Percentiles rank a stretch among this genome's conserved stretches.
phyloP scores from a whole-genome alignment of 495 filamentous ascomycete genomes.

The Aspergillus ostianus region DNA sequence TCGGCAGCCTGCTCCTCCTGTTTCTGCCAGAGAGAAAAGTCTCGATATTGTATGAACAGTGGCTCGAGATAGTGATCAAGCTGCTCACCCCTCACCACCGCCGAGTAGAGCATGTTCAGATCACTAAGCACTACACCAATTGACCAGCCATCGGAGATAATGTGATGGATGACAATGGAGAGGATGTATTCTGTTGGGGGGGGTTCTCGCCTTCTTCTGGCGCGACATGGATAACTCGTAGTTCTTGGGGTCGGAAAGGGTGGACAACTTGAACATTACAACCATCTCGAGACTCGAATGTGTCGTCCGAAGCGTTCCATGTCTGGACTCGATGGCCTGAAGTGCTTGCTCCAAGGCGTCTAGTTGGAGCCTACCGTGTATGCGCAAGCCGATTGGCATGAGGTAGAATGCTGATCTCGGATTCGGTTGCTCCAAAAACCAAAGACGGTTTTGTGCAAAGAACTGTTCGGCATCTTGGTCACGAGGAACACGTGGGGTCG shows the following conservation, averaged over 20 bases:
- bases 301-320: conserved; percentile 7
- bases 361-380: background rate
- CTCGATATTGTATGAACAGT: conserved; percentile 5
- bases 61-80: background rate
- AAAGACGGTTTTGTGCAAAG: conserved; percentile 3
- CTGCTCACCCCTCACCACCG: background rate
- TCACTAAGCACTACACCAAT: background rate
- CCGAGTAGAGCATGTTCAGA: background rate
- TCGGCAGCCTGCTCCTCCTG: background rate
- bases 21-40: conserved; percentile 5
- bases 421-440: conserved; percentile 4
- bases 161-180: conserved; percentile 8
- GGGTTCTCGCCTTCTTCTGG: too few relatives aligned
- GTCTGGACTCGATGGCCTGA: background rate
- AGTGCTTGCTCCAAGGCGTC: background rate
- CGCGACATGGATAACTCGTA: too few relatives aligned
- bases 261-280: background rate
- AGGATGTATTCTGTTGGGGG: too few relatives aligned
- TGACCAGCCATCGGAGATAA: conserved; percentile 7
- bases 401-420: background rate
- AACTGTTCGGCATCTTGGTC: too few relatives aligned
- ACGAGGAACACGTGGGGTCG: too few relatives aligned
- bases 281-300: background rate
- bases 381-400: background rate
- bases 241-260: background rate